Evolutionary conservation across 805 yeast genomes (phyloP).

Genomic region (Torulaspora indica): DNA sequence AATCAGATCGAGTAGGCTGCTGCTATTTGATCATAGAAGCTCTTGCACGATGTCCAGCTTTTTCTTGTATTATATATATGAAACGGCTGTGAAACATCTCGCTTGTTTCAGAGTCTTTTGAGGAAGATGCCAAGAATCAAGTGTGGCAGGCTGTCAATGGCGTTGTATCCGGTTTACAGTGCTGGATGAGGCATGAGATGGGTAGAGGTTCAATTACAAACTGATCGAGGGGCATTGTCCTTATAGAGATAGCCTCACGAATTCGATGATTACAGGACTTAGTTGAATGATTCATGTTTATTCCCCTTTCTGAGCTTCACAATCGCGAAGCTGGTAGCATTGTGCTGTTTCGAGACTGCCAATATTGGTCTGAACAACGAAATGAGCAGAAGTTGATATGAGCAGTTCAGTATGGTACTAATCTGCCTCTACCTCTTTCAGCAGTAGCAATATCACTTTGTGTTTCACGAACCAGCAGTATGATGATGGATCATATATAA

Average conservation of each 20-base stretch:
- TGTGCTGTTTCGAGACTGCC: neutral
- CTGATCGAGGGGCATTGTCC: too few species aligned
- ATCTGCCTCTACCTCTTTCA: neutral
- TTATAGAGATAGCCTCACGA: too few species aligned
- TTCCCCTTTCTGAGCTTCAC: neutral
- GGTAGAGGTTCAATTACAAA: too few species aligned
- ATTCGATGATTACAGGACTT: neutral
- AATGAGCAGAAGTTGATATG: neutral
- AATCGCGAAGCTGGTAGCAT: neutral
- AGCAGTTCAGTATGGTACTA: too few species aligned
- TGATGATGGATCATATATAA: conserved; percentile 4
- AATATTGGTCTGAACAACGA: neutral
- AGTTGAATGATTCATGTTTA: neutral
- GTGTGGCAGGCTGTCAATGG: too few species aligned
- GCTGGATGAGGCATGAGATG: too few species aligned
- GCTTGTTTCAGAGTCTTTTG: neutral
- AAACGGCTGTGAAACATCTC: neutral
- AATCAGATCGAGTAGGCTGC: too few species aligned
- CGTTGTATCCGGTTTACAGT: too few species aligned
- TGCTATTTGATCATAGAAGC: too few species aligned
- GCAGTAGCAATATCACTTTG: neutral
- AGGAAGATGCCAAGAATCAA: too few species aligned
- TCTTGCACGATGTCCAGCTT: too few species aligned
- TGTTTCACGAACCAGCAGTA: neutral
- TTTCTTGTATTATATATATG: too few species aligned